Evolutionary conservation across 257 asterid genomes (phyloP), one percentile per base, ranked within the genome.

Genomic region (Solanum ossicruentum): DNA sequence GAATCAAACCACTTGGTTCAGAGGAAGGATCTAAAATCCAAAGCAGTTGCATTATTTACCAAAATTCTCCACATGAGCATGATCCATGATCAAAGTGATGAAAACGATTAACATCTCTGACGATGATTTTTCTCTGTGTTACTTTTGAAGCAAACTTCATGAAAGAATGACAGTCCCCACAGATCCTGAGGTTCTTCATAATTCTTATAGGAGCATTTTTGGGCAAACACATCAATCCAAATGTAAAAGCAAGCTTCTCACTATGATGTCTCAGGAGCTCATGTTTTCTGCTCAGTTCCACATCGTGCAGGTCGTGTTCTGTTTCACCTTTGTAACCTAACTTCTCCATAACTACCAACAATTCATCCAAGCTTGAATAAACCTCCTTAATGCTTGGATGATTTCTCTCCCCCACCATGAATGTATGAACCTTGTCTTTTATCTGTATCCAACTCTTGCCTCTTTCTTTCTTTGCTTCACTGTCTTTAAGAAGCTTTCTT

Each of bases 391-490:
- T 92, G 65, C 89, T 88, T 2, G 93, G 95, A 90, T 97, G 98
- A 18, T 20, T 81, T 75, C 91, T 88, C 71, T 93, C 98, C 39
- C 98, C 95, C 20, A 89, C 99, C 98, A 95, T 93, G 82, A 97
- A 97, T 2, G 91, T 87, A 85, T 95, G 99, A 84, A 95, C 91
- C 58, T 67, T 86, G 85, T 90, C 93, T 88, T 93, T 92, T 13
- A 93, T 87, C 69, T 93, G 97, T 58, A 97, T 92, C 99, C 99
- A 97, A 85, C 99, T 97, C 86, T 89, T 93, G 54, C 99, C 99
- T 84, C 88, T 93, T 87, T 91, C 98, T 87, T 97, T 97, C 96
- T 92, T 95, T 8, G 89, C 95, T 85, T 90, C 93, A 32, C 93
- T 90, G 10, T 86, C 89, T 85, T 91, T 95, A 16, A 95, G 95